Evolutionary conservation across 768 basidiomycete species (phyloP).

Genomic region (Russula brevipes): DNA sequence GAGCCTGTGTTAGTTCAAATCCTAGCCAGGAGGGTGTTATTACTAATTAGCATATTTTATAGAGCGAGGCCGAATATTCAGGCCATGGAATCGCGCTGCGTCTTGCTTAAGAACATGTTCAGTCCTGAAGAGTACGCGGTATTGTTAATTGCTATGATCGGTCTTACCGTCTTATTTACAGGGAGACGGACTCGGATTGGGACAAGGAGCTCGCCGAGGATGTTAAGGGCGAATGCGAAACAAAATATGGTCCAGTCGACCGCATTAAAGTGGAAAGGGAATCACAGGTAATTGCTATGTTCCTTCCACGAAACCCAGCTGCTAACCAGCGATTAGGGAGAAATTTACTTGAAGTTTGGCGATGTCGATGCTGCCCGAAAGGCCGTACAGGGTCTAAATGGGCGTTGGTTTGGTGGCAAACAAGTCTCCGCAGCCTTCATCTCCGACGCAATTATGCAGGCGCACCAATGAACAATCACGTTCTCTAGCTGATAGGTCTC

Average conservation of each 20-base stretch:
- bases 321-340: conserved; percentile 53
- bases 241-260: conserved; percentile 82
- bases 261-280: conserved; percentile 93
- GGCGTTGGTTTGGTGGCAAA: conserved; percentile 95
- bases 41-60: conserved; percentile 20
- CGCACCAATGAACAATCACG: conserved; percentile 58
- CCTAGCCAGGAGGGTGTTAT: not conserved
- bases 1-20: conserved; percentile 53
- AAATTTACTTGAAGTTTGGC: conserved; percentile 94
- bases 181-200: conserved; percentile 96
- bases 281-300: conserved; percentile 63
- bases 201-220: conserved; percentile 94
- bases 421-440: conserved; percentile 85
- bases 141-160: not conserved
- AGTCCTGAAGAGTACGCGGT: conserved; percentile 84
- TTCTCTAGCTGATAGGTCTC: conserved; percentile 20
- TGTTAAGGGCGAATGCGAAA: conserved; percentile 89
- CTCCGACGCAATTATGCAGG: conserved; percentile 90
- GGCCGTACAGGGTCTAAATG: conserved; percentile 86
- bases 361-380: conserved; percentile 72
- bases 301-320: not conserved
- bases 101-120: conserved; percentile 94
- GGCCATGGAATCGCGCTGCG: conserved; percentile 82
- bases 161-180: conserved; percentile 32
- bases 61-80: conserved; percentile 77